Base-by-base conservation (phyloP, 495 filamentous ascomycete genomes). In the Penicillium taxi region DNA sequence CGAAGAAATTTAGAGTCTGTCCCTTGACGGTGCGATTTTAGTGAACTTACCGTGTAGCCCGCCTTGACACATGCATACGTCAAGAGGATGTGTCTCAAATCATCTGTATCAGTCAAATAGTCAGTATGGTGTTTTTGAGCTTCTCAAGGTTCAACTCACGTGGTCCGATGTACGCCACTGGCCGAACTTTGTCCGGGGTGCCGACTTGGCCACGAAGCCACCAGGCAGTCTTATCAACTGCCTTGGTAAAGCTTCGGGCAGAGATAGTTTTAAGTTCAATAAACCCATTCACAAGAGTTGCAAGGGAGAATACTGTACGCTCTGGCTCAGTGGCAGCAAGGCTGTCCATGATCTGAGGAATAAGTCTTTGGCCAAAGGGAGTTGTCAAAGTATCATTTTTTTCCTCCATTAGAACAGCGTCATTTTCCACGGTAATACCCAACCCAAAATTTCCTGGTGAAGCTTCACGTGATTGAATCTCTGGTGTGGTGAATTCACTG, bases 141-240 rank as follows among this genome's bases (percentile, higher is more conserved):
- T n/a, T n/a, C n/a, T n/a, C n/a, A n/a, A n/a, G n/a, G n/a, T n/a
- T n/a, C n/a, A 17, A 39, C 38, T 11, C 34, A 41, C 30, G 38
- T 21, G 38, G 38, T 16, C 38, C 38, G 34, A 41, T 34, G 18
- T 41, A 41, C 7, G 30, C 38, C 9, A 41, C 20, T 9, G 38
- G 30, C 15, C n/a, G 38, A 20, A 34, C 5, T 15, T 5, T 9
- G 7, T 26, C 22, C 4, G 30, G 14, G 4, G 16, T 41, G 15
- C 30, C 38, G 27, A 41, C 14, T 13, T 41, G 30, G 27, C 22
- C 15, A 1, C 12, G 22, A 14, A 41, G 38, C 38, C 38, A 41
- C 29, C 23, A 41, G 16, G 38, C 30, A 34, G 38, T 41, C 30
- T 28, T 34, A n/a, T 41, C 29, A 1, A 41, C 38, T 34, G 38